Conservation (phyloP, 805 yeast genomes). For the Cyberlindnera maritima region DNA sequence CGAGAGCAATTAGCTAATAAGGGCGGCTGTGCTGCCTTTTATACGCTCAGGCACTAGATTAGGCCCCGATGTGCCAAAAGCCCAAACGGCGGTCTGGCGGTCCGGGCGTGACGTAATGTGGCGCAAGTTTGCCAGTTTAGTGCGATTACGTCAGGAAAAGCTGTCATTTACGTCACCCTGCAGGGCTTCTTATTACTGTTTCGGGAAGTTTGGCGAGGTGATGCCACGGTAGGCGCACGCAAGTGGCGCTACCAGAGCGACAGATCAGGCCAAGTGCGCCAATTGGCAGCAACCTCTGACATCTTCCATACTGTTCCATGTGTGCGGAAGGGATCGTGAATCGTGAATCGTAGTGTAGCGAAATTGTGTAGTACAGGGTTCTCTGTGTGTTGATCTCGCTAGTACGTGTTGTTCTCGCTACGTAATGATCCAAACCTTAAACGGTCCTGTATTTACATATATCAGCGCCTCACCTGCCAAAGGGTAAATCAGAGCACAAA, state of each 20-base stretch:
- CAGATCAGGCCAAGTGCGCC: no score
- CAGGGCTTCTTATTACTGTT: background rate
- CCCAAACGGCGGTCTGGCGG: no score
- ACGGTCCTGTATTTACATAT: background rate
- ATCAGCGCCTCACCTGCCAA: background rate
- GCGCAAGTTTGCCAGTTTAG: constrained; percentile 3
- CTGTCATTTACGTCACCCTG: constrained; percentile 1
- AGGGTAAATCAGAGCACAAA: constrained; percentile 44
- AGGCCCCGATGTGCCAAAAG: no score
- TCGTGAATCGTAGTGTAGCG: no score
- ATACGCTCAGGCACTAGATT: background rate
- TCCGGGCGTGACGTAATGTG: constrained; percentile 4
- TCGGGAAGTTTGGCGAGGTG: background rate
- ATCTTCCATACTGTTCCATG: no score
- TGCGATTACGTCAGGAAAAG: constrained; percentile 5
- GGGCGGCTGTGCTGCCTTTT: background rate
- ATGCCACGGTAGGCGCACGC: background rate
- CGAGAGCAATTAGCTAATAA: background rate
- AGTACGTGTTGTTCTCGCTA: no score
- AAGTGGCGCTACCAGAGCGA: no score
- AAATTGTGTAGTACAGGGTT: no score
- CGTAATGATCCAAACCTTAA: no score
- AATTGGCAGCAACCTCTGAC: no score
- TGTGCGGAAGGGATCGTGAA: no score
- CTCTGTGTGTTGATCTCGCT: no score